These are phyloP conservation scores for Amylostereum chailletii DNA, from an alignment of 1,284 basidiomycete species.

Conservation along the genomic window DNA sequence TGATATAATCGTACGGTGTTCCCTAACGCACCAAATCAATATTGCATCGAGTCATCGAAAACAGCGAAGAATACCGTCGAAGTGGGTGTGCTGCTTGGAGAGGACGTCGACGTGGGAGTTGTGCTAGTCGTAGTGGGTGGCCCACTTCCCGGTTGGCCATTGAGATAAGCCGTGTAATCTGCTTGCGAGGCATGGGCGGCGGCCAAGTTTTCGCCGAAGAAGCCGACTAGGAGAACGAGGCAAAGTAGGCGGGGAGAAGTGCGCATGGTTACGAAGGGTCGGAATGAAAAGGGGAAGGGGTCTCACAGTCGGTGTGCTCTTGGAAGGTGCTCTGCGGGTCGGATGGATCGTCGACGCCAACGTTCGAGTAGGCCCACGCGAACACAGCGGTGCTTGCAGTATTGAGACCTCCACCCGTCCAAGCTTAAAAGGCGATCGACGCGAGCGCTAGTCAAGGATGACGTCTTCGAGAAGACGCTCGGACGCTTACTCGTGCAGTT, in stretches of 20 bases:
- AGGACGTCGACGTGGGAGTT: conserved; percentile 16
- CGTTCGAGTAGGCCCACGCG: conserved; percentile 42
- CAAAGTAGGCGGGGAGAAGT: not conserved
- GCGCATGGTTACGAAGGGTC: not conserved
- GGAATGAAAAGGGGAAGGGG: not conserved
- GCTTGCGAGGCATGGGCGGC: conserved; percentile 31
- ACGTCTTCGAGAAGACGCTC: not conserved
- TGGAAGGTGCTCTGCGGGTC: conserved; percentile 29
- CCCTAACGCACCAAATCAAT: conserved; percentile 18
- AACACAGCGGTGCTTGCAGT: conserved; percentile 33
- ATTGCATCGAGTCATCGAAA: not conserved
- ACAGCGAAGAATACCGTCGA: conserved; percentile 19
- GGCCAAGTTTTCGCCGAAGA: conserved; percentile 45
- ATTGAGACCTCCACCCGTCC: conserved; percentile 26
- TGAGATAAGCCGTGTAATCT: conserved; percentile 41
- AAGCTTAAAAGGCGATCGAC: conserved; percentile 10
- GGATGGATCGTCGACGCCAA: conserved; percentile 26
- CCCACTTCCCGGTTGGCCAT: conserved; percentile 28
- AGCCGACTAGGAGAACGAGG: conserved; percentile 35
- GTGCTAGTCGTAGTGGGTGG: conserved; percentile 15
- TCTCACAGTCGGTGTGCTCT: conserved; percentile 38
- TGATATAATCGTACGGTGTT: conserved; percentile 52
- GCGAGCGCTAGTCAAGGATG: not conserved
- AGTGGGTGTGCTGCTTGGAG: conserved; percentile 20
- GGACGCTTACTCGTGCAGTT: conserved; percentile 23